Percentiles rank a stretch among this genome's conserved stretches.
Conservation (phyloP, 2,329 filamentous ascomycete species). For the Arthroderma sp. region DNA sequence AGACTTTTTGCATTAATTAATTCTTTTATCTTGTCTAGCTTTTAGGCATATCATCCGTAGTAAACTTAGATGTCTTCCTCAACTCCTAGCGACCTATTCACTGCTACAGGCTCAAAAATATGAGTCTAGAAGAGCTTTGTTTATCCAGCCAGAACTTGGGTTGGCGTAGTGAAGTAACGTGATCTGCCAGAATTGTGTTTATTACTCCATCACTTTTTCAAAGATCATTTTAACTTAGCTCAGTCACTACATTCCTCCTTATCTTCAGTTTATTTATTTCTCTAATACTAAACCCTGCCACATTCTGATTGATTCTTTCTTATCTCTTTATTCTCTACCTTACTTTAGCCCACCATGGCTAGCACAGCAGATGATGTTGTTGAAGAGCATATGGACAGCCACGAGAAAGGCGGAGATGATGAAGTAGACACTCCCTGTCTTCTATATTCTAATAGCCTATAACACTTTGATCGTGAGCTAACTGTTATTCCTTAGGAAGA, state of each 20-base stretch:
- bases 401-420: conserved; percentile 35
- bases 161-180: neutral
- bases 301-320: neutral
- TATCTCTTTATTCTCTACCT: neutral
- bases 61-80: too few relatives aligned
- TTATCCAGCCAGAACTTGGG: neutral
- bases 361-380: conserved; percentile 11
- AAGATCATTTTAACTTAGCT: neutral
- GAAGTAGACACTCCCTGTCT: conserved; percentile 25
- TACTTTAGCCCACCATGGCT: conserved; percentile 8
- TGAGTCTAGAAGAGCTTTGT: neutral
- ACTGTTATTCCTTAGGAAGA: conserved; percentile 45
- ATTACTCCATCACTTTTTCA: neutral
- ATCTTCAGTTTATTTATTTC: neutral
- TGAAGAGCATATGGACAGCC: conserved; percentile 13
- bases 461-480: neutral
- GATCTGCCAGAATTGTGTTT: neutral
- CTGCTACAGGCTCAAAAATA: too few relatives aligned
- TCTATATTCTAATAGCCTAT: neutral
- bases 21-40: too few relatives aligned
- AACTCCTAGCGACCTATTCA: too few relatives aligned
- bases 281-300: neutral
- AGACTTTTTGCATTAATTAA: neutral
- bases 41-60: too few relatives aligned
- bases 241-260: neutral